Conservation (phyloP, 1,284 basidiomycete species). For the Abortiporus biennis region DNA sequence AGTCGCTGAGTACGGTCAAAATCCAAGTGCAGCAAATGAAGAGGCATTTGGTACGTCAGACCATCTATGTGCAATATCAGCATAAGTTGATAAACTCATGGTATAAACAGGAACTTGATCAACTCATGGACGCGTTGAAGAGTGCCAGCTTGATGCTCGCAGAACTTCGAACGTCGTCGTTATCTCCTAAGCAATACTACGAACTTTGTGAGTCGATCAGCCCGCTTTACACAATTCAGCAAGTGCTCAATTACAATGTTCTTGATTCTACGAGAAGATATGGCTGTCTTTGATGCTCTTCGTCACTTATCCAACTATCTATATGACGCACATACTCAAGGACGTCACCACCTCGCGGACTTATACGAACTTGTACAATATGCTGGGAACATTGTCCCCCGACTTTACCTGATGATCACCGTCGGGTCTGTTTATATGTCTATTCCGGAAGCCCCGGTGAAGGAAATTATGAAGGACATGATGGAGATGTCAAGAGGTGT, state of each 20-base stretch:
- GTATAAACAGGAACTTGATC: conserved; percentile 71
- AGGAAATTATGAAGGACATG: conserved; percentile 99
- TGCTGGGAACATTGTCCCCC: conserved; percentile 89
- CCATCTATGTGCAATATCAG: neutral
- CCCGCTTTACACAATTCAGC: neutral
- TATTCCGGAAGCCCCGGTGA: conserved; percentile 88
- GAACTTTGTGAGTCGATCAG: conserved; percentile 79
- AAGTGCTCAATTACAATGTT: conserved; percentile 7
- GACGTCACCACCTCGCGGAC: conserved; percentile 90
- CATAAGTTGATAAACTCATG: neutral
- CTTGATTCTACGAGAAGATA: conserved; percentile 50
- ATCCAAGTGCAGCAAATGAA: conserved; percentile 93
- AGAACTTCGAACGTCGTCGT: conserved; percentile 85
- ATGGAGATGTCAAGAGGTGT: conserved; percentile 98
- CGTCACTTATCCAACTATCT: conserved; percentile 92
- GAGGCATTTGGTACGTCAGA: conserved; percentile 78
- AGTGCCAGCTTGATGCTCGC: conserved; percentile 93
- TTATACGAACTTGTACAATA: conserved; percentile 97
- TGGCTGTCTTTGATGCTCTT: conserved; percentile 94
- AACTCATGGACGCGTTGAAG: conserved; percentile 96
- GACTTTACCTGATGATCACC: conserved; percentile 96
- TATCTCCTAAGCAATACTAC: conserved; percentile 95
- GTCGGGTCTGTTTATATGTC: conserved; percentile 98
- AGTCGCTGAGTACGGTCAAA: conserved; percentile 83
- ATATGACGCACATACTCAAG: conserved; percentile 86